These are phyloP conservation scores for Lepidopterella palustris DNA, from an alignment of 495 filamentous ascomycete species.

Conservation along the genomic window DNA sequence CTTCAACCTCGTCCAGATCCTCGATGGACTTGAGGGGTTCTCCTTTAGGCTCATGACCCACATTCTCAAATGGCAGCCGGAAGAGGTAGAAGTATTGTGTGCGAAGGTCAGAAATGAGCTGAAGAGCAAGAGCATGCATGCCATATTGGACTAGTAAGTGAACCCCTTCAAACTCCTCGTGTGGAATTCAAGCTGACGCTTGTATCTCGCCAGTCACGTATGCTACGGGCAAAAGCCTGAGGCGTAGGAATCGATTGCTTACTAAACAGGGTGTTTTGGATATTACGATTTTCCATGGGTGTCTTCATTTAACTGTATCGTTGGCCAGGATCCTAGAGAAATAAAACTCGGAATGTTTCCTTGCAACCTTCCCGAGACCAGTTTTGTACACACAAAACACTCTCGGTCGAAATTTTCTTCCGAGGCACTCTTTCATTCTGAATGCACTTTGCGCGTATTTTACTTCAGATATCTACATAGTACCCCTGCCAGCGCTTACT, in stretches of 20 bases:
- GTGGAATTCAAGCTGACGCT: not conserved
- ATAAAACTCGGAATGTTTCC: not conserved
- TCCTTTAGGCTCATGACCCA: conserved; percentile 22
- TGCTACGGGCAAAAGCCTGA: not conserved
- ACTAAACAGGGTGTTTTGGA: no score
- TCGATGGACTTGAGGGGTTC: conserved; percentile 18
- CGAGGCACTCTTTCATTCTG: no score
- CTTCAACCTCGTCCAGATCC: conserved; percentile 17
- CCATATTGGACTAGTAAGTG: conserved; percentile 19
- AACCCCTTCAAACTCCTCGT: not conserved
- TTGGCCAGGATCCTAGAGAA: not conserved
- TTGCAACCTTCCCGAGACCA: no score
- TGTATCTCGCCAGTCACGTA: not conserved
- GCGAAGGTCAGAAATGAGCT: conserved; percentile 18
- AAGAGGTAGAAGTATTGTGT: conserved; percentile 20
- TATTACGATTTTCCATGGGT: no score
- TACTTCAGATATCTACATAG: no score
- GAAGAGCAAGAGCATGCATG: conserved; percentile 18
- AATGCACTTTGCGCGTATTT: no score
- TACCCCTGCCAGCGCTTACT: no score
- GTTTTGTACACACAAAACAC: no score
- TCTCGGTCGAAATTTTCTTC: no score
- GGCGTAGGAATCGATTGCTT: not conserved
- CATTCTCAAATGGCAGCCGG: conserved; percentile 11
- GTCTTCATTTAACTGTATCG: not conserved